These are phyloP conservation scores for Penicillium italicum DNA, from an alignment of 2,329 filamentous ascomycete genomes.

Conservation along the genomic window DNA sequence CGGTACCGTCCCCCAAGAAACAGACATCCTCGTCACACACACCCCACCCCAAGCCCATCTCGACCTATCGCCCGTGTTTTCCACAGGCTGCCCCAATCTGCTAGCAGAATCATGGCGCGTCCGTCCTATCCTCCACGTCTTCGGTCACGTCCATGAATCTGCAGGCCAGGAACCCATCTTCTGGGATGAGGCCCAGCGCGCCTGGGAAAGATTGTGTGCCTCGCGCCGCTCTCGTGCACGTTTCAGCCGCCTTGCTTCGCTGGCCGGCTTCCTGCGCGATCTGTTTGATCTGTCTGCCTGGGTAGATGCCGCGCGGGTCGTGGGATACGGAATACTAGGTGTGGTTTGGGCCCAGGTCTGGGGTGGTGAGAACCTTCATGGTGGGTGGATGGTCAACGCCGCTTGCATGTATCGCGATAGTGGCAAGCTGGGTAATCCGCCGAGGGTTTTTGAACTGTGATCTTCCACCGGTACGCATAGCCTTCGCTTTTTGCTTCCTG, in stretches of 20 bases:
- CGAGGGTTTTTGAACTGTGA: constrained; percentile 37
- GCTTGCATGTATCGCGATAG: constrained; percentile 44
- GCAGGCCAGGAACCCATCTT: constrained; percentile 66
- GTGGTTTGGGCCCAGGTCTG: constrained; percentile 60
- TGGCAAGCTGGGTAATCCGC: constrained; percentile 37
- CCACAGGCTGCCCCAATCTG: constrained; percentile 67
- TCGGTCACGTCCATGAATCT: constrained; percentile 78
- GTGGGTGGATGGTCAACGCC: constrained; percentile 58
- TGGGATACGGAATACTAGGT: constrained; percentile 52
- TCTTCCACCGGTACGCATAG: not conserved
- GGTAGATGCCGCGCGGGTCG: constrained; percentile 50
- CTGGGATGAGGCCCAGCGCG: constrained; percentile 70
- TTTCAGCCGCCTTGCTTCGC: constrained; percentile 20
- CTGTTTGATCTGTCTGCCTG: constrained; percentile 37
- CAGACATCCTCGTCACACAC: constrained; percentile 78
- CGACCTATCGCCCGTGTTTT: constrained; percentile 53
- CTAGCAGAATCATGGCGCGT: constrained; percentile 71
- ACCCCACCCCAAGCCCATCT: constrained; percentile 71
- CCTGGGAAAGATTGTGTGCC: constrained; percentile 64
- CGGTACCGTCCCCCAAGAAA: constrained; percentile 64
- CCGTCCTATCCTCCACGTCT: constrained; percentile 72
- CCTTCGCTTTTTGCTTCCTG: not conserved
- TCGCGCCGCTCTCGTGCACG: constrained; percentile 31
- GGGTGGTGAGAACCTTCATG: constrained; percentile 49
- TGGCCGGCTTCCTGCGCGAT: constrained; percentile 35